Evolutionary conservation across 129 eudicot genomes (phyloP), one percentile per base, ranked within the genome.

Genomic region (Apium graveolens): DNA sequence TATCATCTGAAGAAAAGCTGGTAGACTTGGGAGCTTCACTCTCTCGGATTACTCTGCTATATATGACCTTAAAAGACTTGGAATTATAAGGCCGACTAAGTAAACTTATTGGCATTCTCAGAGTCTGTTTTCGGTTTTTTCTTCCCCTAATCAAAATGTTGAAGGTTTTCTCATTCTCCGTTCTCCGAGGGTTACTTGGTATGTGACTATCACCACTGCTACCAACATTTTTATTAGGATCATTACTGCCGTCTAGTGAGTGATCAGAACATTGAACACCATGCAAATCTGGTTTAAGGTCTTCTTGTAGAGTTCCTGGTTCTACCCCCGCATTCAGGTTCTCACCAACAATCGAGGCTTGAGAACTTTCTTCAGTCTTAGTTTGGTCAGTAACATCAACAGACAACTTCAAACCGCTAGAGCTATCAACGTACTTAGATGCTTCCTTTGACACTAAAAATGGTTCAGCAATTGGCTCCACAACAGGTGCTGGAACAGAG

Each of bases 41-140:
- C 82, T 90, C 97, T 85, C 91, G 82, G 81, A 96, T 84, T 43
- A 96, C 95, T 90, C 99, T 90, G 89, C 93, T 90, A 81, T 82
- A 86, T 66, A 85, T 90, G 75, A 85, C 93, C 86, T 96, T 96
- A 49, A 96, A 96, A 31, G 97, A 83, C 90, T 90, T 93, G 16
- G 99, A 90, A 81, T 82, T 90, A 85, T 96, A 84, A 1, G 99
- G 97, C 79, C 88, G 89, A 80, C 82, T 92, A 34, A 96, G 90
- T 88, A 96, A 83, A 87, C 97, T 92, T 78, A 88, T 84, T 7
- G 99, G 99, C 95, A 96, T 91, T 82, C 97, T 82, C 83, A 96
- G 70, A 75, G 93, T 92, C 86, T 96, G 99, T 85, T 92, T 96
- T 39, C 96, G 85, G 87, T 92, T 96, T 82, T 96, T 90, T 82